Base-by-base conservation (phyloP, 495 filamentous ascomycete genomes). In the Aspergillus sclerotiicarbonarius region DNA sequence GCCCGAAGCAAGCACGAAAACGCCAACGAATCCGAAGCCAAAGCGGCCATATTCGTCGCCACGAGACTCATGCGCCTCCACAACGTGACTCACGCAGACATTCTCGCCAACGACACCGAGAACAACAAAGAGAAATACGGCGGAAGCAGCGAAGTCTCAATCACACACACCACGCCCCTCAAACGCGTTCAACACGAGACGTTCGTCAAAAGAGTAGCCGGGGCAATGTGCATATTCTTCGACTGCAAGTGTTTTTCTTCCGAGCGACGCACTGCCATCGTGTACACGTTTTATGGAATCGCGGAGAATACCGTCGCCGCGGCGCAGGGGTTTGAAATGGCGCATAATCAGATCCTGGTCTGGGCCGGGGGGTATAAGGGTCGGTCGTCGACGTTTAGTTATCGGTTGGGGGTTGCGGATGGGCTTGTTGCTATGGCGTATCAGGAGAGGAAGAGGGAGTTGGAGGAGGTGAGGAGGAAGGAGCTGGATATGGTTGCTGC, bases 271-370 rank as follows among this genome's bases (percentile, higher is more conserved):
- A 19, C 30, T 6, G 31, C 49, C 49, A 8, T 52, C 32, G 30
- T 31, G 25, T 35, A 60, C 60, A 64, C 56, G 0, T 74, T 72
- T 53, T 71, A 67, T 59, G 67, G 70, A 4, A 66, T 73, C 59
- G 60, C 69, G 30, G 46, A 59, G 16, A 71, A 72, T 56, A 75
- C 70, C 5, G 65, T 67, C 35, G 58, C 67, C 9, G 67, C 70
- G n/a, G 68, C 68, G 33, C 62, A 62, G 54, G 53, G 62, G 5
- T 73, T 71, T 30, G 67, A 68, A 47, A 56, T 64, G 55, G 54
- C 61, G 10, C 64, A 72, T 46, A 72, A 70, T 45, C 53, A 68
- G 53, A 70, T 70, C 18, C 39, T 60, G 16, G 57, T 65, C n/a
- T 69, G 67, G 64, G 64, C 68, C 4, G 37, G 53, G 58, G 44